Evolutionary conservation across 257 asterid species (phyloP).

Genomic region (Euphrasia confusa): DNA sequence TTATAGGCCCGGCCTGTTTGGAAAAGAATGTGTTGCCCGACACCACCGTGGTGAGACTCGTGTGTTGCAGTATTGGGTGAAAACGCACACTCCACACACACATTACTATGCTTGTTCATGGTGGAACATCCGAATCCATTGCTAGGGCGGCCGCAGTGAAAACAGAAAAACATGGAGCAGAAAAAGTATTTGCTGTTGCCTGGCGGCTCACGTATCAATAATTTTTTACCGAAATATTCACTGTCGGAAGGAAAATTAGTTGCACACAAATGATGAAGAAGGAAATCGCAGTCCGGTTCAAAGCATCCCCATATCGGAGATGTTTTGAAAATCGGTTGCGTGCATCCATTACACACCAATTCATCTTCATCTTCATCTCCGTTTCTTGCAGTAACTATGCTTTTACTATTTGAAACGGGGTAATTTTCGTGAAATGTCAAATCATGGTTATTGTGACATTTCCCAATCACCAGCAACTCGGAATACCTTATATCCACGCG

Average conservation of each 20-base stretch:
- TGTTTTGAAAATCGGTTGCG: background rate
- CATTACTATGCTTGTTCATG: fast-evolving
- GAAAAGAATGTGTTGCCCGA: background rate
- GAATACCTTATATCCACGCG: background rate
- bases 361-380: background rate
- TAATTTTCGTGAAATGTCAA: background rate
- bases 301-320: background rate
- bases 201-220: background rate
- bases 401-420: no score
- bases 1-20: no score
- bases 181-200: background rate
- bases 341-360: background rate
- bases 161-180: background rate
- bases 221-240: background rate
- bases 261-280: background rate
- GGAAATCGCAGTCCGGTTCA: background rate
- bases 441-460: background rate
- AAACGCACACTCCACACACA: background rate
- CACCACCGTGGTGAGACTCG: background rate
- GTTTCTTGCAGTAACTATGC: background rate
- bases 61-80: background rate
- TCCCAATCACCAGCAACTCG: background rate
- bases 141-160: background rate
- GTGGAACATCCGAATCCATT: background rate
- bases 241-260: background rate